Base-by-base conservation (phyloP, 2,329 filamentous ascomycete species). In the Alternaria dauci region DNA sequence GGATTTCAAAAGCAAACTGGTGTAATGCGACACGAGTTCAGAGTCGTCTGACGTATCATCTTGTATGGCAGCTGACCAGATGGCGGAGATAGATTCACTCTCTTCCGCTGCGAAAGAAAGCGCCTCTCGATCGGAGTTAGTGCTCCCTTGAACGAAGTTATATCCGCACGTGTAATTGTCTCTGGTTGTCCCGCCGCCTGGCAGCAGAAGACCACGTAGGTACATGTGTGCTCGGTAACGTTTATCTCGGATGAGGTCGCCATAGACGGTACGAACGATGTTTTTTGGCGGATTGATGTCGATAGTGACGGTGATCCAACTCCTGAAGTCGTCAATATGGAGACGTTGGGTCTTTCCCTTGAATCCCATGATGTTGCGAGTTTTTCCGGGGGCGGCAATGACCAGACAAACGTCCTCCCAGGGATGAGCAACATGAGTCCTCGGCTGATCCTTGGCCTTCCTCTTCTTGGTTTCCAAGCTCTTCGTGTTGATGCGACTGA, bases 371-470 rank as follows among this genome's bases (percentile, higher is more conserved):
- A 52, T 32, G 2, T 50, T 46, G 14, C 54, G 51, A 3, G 51
- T 30, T 12, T 16, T n/a, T 3, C 53, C 53, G 28, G 50, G 26
- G 32, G 52, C 61, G 9, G 62, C 61, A 43, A 65, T 56, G 18
- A 55, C n/a, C 11, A 67, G 53, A 14, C 44, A 64, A 11, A 67
- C 55, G 32, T 69, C 68, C 26, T 71, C 61, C 65, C 59, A 66
- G 18, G 51, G 32, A 12, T 54, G 47, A 4, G 47, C 43, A 28
- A 55, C 18, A 8, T n/a, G 11, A 18, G 52, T 51, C 32, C 60
- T 38, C 7, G 54, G 38, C 18, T 23, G n/a, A 7, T 39, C 46
- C 4, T 11, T 8, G 2, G n/a, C 38, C 28, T 55, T 42, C 9
- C 43, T 39, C 25, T 20, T 57, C 42, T 39, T 41, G 25, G 18